Percentiles rank a stretch among this genome's conserved stretches.
Conservation (phyloP, 345 rosid species). For the Gossypium stocksii region DNA sequence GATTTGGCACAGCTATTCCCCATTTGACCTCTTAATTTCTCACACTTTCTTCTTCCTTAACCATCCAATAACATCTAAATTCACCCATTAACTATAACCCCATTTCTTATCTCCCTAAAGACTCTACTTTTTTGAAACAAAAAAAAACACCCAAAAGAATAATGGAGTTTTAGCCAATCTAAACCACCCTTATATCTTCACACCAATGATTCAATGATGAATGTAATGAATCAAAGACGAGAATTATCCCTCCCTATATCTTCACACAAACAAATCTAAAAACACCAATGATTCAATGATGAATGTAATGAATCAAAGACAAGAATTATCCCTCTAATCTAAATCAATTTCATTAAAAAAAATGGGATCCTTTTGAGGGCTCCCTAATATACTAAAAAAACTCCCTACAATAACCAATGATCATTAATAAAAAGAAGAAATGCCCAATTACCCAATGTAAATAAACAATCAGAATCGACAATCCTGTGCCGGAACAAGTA, state of each 20-base stretch:
- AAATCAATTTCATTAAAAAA: conserved; percentile 3
- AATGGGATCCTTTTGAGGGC: not conserved
- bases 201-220: conserved; percentile 3
- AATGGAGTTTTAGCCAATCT: not conserved
- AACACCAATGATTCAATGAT: not conserved
- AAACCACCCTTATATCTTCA: not conserved
- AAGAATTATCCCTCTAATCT: not conserved
- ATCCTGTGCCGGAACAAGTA: not conserved
- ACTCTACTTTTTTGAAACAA: not conserved
- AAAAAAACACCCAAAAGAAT: not conserved
- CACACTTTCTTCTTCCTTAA: not conserved
- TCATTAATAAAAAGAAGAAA: not conserved
- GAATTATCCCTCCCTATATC: not conserved
- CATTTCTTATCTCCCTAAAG: conserved; percentile 8
- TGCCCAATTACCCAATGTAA: not conserved
- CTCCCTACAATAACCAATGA: not conserved
- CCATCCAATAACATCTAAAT: not conserved
- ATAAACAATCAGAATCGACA: not conserved
- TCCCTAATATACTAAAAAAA: not conserved
- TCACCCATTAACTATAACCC: conserved; percentile 11
- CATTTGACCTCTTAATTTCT: not conserved
- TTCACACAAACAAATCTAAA: not conserved
- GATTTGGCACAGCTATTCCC: not conserved
- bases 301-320: not conserved
- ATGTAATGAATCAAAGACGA: not conserved